Percentiles rank a stretch among this genome's conserved stretches.
These are phyloP conservation scores for Penstemon eatonii DNA, from an alignment of 257 asterid species.

Conservation along the genomic window DNA sequence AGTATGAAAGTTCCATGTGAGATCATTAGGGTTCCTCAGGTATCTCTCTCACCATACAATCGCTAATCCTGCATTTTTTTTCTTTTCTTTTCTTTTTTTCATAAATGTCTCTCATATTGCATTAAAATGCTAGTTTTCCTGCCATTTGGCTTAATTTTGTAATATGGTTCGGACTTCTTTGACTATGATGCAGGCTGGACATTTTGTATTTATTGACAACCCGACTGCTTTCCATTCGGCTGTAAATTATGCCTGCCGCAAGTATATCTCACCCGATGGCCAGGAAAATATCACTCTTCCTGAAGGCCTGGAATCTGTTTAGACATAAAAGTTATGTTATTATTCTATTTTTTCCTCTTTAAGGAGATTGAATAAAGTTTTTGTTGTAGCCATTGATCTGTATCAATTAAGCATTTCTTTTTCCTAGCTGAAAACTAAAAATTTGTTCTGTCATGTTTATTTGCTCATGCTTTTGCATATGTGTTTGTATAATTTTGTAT, in stretches of 20 bases:
- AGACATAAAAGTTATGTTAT: conserved; percentile 19
- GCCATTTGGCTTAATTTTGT: neutral
- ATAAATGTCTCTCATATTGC: neutral
- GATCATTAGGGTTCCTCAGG: conserved; percentile 79
- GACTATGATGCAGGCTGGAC: conserved; percentile 61
- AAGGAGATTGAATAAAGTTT: neutral
- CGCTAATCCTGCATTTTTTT: neutral
- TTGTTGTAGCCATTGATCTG: neutral
- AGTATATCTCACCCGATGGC: conserved; percentile 37
- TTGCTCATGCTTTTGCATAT: neutral
- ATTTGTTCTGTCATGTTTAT: neutral
- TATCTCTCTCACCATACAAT: conserved; percentile 24
- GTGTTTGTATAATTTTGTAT: conserved; percentile 3
- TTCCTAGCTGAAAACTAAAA: neutral
- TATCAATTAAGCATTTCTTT: conserved; percentile 7
- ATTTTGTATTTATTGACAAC: conserved; percentile 69
- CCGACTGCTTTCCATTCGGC: conserved; percentile 75
- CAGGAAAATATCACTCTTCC: conserved; percentile 42
- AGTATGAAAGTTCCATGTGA: conserved; percentile 75
- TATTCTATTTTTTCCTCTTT: neutral
- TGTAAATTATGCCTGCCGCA: conserved; percentile 65
- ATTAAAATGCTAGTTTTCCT: neutral
- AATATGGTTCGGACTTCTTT: conserved; percentile 12
- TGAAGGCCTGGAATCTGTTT: conserved; percentile 58
- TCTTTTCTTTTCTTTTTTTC: neutral